phyloP scores from a whole-genome alignment of 768 basidiomycete genomes.

The Russula dissimulans region DNA sequence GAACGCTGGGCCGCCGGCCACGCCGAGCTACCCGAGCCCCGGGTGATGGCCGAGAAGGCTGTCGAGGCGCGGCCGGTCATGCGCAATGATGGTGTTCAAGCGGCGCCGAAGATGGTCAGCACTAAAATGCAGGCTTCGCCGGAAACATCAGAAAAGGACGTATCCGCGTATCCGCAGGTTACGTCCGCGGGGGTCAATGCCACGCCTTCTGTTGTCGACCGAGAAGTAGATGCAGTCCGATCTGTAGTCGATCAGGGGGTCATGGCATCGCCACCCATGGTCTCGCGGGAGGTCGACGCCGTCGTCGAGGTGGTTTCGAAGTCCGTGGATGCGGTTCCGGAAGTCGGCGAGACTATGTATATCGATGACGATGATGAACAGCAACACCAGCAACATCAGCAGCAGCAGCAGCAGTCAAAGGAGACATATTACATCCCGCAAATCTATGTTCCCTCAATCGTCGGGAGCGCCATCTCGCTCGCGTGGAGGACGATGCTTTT shows the following conservation, averaged over 20 bases:
- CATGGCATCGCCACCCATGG: conserved; percentile 22
- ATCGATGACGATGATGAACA: conserved; percentile 7
- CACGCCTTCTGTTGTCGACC: conserved; percentile 37
- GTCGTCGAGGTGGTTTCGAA: conserved; percentile 4
- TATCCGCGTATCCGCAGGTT: conserved; percentile 33
- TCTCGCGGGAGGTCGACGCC: conserved; percentile 21
- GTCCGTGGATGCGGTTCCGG: conserved; percentile 18
- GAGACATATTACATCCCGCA: conserved; percentile 7
- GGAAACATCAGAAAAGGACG: conserved; percentile 28
- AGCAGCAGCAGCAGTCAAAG: conserved; percentile 16
- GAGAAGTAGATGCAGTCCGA: conserved; percentile 38
- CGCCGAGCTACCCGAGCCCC: conserved; percentile 21
- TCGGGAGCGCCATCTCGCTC: conserved; percentile 23
- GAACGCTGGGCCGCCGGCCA: conserved; percentile 41
- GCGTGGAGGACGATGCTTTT: conserved; percentile 27
- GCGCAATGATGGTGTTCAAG: conserved; percentile 35
- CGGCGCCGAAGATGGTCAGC: conserved; percentile 30
- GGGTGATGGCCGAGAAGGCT: conserved; percentile 31
- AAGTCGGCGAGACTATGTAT: conserved; percentile 14
- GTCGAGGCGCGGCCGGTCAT: conserved; percentile 45
- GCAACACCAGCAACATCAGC: not conserved
- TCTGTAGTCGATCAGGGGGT: conserved; percentile 27
- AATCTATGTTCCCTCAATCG: conserved; percentile 24
- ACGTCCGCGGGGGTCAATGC: conserved; percentile 44
- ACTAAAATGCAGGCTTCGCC: conserved; percentile 33